Percentiles rank a stretch among this genome's conserved stretches.
Evolutionary conservation across 768 basidiomycete genomes (phyloP).

Genomic region (Calocera viscosa): DNA sequence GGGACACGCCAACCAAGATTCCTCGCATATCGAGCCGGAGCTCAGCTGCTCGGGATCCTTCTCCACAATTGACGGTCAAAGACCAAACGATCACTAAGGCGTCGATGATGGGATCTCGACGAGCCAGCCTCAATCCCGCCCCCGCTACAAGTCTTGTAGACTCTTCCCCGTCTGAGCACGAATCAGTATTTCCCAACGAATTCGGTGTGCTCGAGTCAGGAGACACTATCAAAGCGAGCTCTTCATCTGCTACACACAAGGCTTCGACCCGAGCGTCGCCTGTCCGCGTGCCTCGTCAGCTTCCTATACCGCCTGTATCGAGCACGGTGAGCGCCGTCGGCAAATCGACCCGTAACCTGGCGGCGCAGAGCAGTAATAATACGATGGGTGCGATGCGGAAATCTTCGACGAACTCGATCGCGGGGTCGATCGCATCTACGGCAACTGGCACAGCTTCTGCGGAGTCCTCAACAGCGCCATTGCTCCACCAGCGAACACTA

Average conservation of each 20-base stretch:
- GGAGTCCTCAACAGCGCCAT: neutral
- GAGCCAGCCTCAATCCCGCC: slow-evolving; percentile 50
- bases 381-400: neutral
- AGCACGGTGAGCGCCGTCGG: neutral
- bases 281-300: slow-evolving; percentile 54
- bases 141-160: slow-evolving; percentile 41
- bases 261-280: slow-evolving; percentile 56
- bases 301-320: slow-evolving; percentile 24
- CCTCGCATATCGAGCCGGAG: slow-evolving; percentile 81
- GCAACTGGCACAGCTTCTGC: slow-evolving; percentile 35
- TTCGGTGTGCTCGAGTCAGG: slow-evolving; percentile 68
- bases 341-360: neutral
- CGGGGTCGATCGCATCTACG: slow-evolving; percentile 36
- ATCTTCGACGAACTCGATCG: slow-evolving; percentile 24
- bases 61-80: slow-evolving; percentile 50
- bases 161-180: slow-evolving; percentile 44
- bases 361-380: neutral
- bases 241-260: slow-evolving; percentile 34
- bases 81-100: slow-evolving; percentile 26
- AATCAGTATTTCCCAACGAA: slow-evolving; percentile 35
- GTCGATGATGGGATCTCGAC: slow-evolving; percentile 38
- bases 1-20: slow-evolving; percentile 87
- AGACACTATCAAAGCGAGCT: slow-evolving; percentile 37
- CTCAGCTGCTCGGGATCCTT: slow-evolving; percentile 45
- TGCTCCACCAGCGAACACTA: neutral